phyloP scores from a whole-genome alignment of 2,329 filamentous ascomycete species.

The Diaporthe helianthi region DNA sequence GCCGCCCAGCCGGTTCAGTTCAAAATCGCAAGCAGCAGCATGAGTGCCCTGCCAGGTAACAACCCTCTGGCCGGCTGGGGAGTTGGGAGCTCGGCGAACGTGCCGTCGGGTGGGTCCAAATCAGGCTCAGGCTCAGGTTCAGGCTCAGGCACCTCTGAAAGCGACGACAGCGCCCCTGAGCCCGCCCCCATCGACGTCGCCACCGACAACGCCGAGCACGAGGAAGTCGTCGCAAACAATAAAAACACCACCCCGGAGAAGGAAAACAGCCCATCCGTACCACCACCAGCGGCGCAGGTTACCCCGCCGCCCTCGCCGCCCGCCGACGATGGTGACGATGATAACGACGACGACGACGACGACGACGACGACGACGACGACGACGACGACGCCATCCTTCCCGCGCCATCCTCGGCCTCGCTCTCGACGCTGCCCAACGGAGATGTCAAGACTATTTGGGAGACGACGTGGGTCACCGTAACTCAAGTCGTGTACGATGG shows the following conservation, averaged over 20 bases:
- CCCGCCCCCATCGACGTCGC: neutral
- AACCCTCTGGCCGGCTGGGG: constrained; percentile 62
- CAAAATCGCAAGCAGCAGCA: constrained; percentile 48
- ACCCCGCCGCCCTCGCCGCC: constrained; percentile 26
- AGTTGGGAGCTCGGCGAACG: neutral
- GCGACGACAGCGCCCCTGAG: neutral
- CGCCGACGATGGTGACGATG: too few relatives aligned
- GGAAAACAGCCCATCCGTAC: constrained; percentile 33
- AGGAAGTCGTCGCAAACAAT: neutral
- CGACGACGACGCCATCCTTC: too few relatives aligned
- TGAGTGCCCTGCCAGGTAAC: constrained; percentile 61
- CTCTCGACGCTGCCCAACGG: constrained; percentile 37
- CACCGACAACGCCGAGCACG: constrained; percentile 23
- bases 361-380: too few relatives aligned
- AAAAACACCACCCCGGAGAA: constrained; percentile 19
- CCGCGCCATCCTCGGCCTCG: constrained; percentile 37
- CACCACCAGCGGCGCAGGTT: constrained; percentile 26
- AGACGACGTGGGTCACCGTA: constrained; percentile 52
- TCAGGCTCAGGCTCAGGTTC: neutral
- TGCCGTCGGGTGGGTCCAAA: neutral
- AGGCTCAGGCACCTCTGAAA: constrained; percentile 22
- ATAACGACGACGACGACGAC: too few relatives aligned
- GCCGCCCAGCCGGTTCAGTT: constrained; percentile 55
- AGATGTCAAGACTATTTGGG: constrained; percentile 47
- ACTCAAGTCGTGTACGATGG: constrained; percentile 45